phyloP scores from a whole-genome alignment of 2,329 filamentous ascomycete species.

The Dactylellina drechsleri region DNA sequence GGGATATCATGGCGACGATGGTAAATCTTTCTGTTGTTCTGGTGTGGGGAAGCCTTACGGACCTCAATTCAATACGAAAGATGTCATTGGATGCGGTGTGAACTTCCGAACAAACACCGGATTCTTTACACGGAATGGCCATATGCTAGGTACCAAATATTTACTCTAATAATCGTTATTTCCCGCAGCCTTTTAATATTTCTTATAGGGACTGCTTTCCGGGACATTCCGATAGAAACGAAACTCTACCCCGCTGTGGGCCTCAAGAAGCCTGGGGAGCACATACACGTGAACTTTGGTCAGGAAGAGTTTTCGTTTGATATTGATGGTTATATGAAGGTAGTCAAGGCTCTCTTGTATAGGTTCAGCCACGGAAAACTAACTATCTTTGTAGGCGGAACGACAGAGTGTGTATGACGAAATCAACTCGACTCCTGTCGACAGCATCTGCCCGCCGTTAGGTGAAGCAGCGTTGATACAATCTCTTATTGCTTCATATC shows the following conservation, averaged over 20 bases:
- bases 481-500: constrained; percentile 75
- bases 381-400: constrained; percentile 67
- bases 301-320: constrained; percentile 85
- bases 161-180: too few species aligned
- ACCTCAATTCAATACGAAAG: constrained; percentile 67
- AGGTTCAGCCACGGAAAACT: constrained; percentile 31
- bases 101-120: constrained; percentile 73
- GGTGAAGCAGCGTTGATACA: constrained; percentile 83
- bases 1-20: constrained; percentile 77
- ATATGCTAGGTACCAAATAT: constrained; percentile 65
- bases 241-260: constrained; percentile 74
- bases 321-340: constrained; percentile 85
- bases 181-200: background rate
- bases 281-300: constrained; percentile 73
- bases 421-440: constrained; percentile 71
- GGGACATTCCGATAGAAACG: constrained; percentile 70
- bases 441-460: constrained; percentile 71
- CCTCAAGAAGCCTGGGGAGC: constrained; percentile 73
- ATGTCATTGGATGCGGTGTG: constrained; percentile 73
- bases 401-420: constrained; percentile 69
- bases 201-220: constrained; percentile 73
- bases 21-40: constrained; percentile 70
- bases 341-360: constrained; percentile 62
- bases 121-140: constrained; percentile 76
- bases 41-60: constrained; percentile 70